phyloP scores from a whole-genome alignment of 805 yeast species.

The Lipomyces oligophaga region DNA sequence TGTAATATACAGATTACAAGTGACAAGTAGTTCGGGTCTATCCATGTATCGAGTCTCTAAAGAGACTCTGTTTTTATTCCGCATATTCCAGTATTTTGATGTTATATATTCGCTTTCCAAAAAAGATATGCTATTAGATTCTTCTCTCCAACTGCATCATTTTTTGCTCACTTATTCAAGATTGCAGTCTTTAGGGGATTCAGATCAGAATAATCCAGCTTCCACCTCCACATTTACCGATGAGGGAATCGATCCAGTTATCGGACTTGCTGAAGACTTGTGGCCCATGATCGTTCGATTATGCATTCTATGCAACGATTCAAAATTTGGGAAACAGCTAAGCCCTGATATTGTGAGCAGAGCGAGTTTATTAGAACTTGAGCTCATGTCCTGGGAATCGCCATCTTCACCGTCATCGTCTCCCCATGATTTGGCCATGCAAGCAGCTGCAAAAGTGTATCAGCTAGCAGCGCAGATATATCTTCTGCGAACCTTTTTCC shows the following conservation, averaged over 20 bases:
- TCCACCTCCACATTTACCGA: too few relatives aligned
- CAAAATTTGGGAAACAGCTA: constrained; percentile 19
- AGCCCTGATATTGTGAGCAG: constrained; percentile 18
- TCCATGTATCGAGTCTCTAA: constrained; percentile 12
- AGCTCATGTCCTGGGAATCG: constrained; percentile 21
- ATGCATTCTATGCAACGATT: constrained; percentile 25
- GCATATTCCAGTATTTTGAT: constrained; percentile 28
- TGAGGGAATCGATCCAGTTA: constrained; percentile 26
- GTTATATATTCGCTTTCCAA: constrained; percentile 25
- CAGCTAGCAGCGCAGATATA: constrained; percentile 27
- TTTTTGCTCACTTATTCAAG: constrained; percentile 23
- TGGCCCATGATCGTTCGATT: constrained; percentile 28
- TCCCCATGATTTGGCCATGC: constrained; percentile 21
- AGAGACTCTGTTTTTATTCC: constrained; percentile 21
- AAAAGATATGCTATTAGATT: constrained; percentile 15
- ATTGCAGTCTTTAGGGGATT: background rate
- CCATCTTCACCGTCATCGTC: constrained; percentile 4
- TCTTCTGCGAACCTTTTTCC: constrained; percentile 22
- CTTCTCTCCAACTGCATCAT: constrained; percentile 21
- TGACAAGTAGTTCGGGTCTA: background rate
- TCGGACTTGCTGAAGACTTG: constrained; percentile 24
- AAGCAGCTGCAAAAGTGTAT: constrained; percentile 26
- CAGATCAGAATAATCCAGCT: background rate
- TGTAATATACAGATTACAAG: constrained; percentile 17
- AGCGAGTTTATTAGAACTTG: constrained; percentile 25